A percentile compares a stretch with the other conserved stretches of the same genome.
Evolutionary conservation across 495 filamentous ascomycete species (phyloP).

Genomic region (Neurospora tetrasperma): DNA sequence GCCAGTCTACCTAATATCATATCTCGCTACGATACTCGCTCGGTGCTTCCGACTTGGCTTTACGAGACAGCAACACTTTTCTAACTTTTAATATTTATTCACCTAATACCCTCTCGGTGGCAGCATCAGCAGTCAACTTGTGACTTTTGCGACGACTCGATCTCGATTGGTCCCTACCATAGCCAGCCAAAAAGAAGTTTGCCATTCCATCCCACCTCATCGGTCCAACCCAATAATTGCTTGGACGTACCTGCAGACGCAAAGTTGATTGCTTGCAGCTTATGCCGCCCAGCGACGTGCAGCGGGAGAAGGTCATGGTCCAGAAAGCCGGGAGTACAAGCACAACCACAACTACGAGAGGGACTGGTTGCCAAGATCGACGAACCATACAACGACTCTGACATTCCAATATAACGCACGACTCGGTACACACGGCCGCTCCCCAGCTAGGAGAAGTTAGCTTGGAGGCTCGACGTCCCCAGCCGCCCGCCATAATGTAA

Average conservation of each 20-base stretch:
- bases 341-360: background rate
- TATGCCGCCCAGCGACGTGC: background rate
- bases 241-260: background rate
- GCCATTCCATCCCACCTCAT: background rate
- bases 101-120: background rate
- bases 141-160: background rate
- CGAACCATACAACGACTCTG: background rate
- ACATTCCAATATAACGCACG: background rate
- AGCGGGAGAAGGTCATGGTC: background rate
- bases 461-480: background rate
- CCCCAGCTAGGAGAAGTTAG: background rate
- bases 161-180: background rate
- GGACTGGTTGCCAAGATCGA: background rate
- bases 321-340: background rate
- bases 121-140: background rate
- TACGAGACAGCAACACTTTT: background rate
- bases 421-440: background rate
- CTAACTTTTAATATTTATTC: background rate
- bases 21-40: background rate
- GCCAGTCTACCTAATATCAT: background rate
- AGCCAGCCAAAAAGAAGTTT: background rate
- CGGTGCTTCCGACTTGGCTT: background rate
- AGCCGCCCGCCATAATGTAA: background rate
- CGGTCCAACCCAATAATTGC: background rate
- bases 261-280: background rate